These are phyloP conservation scores for Colletotrichum theobromicola DNA, from an alignment of 2,329 filamentous ascomycete genomes.

Conservation along the genomic window DNA sequence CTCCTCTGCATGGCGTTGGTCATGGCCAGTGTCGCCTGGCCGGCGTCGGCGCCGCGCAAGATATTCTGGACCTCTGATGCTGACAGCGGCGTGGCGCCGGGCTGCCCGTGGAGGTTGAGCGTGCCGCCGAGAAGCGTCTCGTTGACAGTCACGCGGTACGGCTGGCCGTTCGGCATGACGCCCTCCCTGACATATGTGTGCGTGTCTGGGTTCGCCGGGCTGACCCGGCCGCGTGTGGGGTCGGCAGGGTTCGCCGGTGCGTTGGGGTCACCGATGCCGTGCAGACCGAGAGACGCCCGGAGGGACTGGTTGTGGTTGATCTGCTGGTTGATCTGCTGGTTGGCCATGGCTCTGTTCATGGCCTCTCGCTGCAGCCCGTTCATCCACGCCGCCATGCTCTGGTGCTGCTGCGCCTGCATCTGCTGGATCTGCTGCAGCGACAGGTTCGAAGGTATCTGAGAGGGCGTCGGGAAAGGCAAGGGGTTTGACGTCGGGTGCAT, in stretches of 20 bases:
- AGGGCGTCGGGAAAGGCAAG: slow-evolving; percentile 35
- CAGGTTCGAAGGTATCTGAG: slow-evolving; percentile 26
- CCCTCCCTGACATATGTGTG: slow-evolving; percentile 20
- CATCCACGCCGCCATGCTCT: slow-evolving; percentile 50
- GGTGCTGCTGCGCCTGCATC: slow-evolving; percentile 37
- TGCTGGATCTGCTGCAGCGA: slow-evolving; percentile 23
- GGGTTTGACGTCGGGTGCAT: slow-evolving; percentile 29
- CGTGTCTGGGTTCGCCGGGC: slow-evolving; percentile 27
- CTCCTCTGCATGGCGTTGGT: slow-evolving; percentile 57
- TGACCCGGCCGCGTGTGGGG: slow-evolving; percentile 30
- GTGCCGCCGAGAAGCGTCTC: slow-evolving; percentile 17
- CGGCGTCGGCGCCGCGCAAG: slow-evolving; percentile 49
- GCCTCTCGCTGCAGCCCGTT: slow-evolving; percentile 53
- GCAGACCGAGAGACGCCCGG: slow-evolving; percentile 43
- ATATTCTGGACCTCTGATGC: slow-evolving; percentile 51
- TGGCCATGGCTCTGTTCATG: slow-evolving; percentile 43
- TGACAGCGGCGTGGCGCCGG: slow-evolving; percentile 32
- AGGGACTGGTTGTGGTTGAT: slow-evolving; percentile 49
- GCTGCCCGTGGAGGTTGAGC: neutral
- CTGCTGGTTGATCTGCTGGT: slow-evolving; percentile 49
- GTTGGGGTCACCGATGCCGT: slow-evolving; percentile 41
- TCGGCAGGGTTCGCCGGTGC: slow-evolving; percentile 25
- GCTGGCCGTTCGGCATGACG: slow-evolving; percentile 21
- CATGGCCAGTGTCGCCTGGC: slow-evolving; percentile 46
- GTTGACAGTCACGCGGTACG: slow-evolving; percentile 23